phyloP scores from a whole-genome alignment of 306 rosid species.

The Lablab purpureus region DNA sequence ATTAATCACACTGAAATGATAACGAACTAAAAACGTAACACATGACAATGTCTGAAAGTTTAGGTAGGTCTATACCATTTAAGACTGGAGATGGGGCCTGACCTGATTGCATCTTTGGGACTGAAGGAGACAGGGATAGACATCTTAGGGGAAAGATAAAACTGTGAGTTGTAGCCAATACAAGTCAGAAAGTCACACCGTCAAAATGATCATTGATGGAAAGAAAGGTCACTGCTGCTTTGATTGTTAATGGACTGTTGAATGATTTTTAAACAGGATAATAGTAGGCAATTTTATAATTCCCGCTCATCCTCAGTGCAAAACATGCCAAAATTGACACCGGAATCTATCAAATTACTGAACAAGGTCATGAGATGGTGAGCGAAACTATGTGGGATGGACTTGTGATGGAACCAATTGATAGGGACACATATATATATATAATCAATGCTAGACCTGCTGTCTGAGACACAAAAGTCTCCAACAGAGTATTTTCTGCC shows the following conservation, averaged over 20 bases:
- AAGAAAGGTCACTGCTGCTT: not conserved
- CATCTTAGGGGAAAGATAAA: not conserved
- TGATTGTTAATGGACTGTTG: not conserved
- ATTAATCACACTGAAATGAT: not conserved
- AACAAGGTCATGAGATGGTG: not conserved
- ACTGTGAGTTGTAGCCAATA: not conserved
- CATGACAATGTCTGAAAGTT: not conserved
- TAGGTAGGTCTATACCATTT: not conserved
- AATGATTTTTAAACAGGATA: not conserved
- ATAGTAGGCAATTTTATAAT: not conserved
- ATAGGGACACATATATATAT: not conserved
- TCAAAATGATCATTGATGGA: not conserved
- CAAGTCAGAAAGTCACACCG: not conserved
- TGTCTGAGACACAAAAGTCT: no score
- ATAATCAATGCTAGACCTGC: no score
- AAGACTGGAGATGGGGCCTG: not conserved
- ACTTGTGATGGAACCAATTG: not conserved
- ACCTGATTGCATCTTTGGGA: not conserved
- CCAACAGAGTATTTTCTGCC: not conserved
- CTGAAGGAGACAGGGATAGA: not conserved
- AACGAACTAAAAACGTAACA: not conserved
- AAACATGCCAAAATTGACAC: not conserved
- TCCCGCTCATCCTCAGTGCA: not conserved
- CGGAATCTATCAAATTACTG: not conserved
- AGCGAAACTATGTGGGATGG: not conserved